Percentiles rank a stretch among this genome's conserved stretches.
These are phyloP conservation scores for Bjerkandera adusta DNA, from an alignment of 1,284 basidiomycete species.

Conservation along the genomic window DNA sequence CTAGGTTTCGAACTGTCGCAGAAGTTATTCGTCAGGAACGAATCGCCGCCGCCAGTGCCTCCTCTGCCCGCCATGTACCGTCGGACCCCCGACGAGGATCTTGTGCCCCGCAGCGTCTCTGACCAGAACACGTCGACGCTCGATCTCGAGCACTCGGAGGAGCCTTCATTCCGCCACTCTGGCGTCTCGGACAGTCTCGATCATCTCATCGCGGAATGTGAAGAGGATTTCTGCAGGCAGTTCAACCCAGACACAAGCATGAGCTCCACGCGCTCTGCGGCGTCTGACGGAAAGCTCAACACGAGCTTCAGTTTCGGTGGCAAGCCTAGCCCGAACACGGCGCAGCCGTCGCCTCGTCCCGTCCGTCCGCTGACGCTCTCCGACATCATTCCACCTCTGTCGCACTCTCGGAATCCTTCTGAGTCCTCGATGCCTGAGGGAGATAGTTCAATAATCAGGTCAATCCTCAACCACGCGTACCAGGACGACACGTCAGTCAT, in stretches of 20 bases:
- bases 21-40: slow-evolving; percentile 22
- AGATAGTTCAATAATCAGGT: slow-evolving; percentile 55
- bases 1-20: slow-evolving; percentile 44
- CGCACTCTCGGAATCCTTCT: slow-evolving; percentile 49
- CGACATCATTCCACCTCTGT: slow-evolving; percentile 69
- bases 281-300: slow-evolving; percentile 64
- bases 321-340: slow-evolving; percentile 32
- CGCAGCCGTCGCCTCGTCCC: slow-evolving; percentile 19
- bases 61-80: slow-evolving; percentile 31
- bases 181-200: slow-evolving; percentile 23
- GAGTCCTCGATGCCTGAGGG: slow-evolving; percentile 38
- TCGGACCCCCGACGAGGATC: slow-evolving; percentile 20
- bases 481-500: slow-evolving; percentile 53
- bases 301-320: slow-evolving; percentile 74
- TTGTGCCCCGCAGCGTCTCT: slow-evolving; percentile 25
- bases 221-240: slow-evolving; percentile 28
- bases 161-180: slow-evolving; percentile 16
- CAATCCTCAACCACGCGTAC: slow-evolving; percentile 47
- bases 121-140: slow-evolving; percentile 20
- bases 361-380: slow-evolving; percentile 54
- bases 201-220: slow-evolving; percentile 24
- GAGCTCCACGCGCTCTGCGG: slow-evolving; percentile 39
- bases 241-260: slow-evolving; percentile 22
- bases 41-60: slow-evolving; percentile 42
- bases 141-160: slow-evolving; percentile 11